A percentile compares a stretch with the other conserved stretches of the same genome.
Evolutionary conservation across 306 rosid genomes (phyloP).

Genomic region (Crotalaria pallida): DNA sequence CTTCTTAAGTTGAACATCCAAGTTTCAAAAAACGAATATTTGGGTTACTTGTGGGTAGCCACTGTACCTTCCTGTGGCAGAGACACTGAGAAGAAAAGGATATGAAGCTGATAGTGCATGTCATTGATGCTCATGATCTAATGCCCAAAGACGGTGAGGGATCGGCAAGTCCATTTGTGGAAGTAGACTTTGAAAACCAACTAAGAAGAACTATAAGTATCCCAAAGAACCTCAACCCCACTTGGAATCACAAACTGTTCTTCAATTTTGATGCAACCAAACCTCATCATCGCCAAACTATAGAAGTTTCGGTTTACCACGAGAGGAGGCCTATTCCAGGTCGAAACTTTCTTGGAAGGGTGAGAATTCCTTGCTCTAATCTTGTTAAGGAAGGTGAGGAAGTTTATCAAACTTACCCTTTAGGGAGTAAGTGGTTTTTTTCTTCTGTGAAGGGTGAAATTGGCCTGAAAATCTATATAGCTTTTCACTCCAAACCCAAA

Average conservation of each 20-base stretch:
- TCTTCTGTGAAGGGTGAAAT: conserved; percentile 69
- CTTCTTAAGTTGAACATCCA: conserved; percentile 44
- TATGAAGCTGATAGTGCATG: conserved; percentile 61
- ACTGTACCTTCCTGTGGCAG: conserved; percentile 37
- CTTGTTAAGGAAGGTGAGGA: conserved; percentile 56
- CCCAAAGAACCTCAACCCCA: conserved; percentile 62
- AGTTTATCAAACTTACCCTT: conserved; percentile 53
- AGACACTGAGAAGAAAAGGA: conserved; percentile 26
- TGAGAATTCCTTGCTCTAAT: conserved; percentile 61
- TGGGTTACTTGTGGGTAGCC: conserved; percentile 45
- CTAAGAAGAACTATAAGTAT: conserved; percentile 48
- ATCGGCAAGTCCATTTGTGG: conserved; percentile 55
- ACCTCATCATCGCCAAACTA: conserved; percentile 36
- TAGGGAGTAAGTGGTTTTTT: conserved; percentile 54
- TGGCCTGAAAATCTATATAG: conserved; percentile 58
- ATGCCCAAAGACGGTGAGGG: conserved; percentile 65
- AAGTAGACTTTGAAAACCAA: conserved; percentile 61
- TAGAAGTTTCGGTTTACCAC: conserved; percentile 46
- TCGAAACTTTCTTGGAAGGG: conserved; percentile 52
- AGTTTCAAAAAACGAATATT: conserved; percentile 62
- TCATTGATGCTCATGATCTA: conserved; percentile 67
- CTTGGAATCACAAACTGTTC: conserved; percentile 46
- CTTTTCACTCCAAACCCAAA: conserved; percentile 33
- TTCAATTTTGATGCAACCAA: conserved; percentile 39
- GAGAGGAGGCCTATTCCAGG: conserved; percentile 39